These are phyloP conservation scores for Ophiostoma fasciatum DNA, from an alignment of 2,329 filamentous ascomycete genomes.

Conservation along the genomic window DNA sequence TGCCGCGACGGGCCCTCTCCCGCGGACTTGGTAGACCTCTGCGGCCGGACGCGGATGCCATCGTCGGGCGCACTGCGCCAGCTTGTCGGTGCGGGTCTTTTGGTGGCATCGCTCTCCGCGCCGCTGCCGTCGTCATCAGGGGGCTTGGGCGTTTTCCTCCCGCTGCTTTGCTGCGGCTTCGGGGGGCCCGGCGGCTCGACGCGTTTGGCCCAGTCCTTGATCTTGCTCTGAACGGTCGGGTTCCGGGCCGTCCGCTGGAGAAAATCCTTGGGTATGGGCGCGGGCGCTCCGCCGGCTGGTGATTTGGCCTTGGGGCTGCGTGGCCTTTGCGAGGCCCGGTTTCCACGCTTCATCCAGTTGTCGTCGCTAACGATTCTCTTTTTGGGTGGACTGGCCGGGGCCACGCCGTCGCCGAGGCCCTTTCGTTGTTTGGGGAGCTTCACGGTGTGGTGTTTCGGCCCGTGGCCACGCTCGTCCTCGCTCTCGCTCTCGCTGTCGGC, in stretches of 20 bases:
- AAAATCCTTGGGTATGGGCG: slow-evolving; percentile 44
- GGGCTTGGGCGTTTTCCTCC: no score
- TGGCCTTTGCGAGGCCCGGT: slow-evolving; percentile 27
- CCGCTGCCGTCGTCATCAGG: neutral
- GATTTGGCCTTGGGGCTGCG: slow-evolving; percentile 16
- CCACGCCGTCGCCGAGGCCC: slow-evolving; percentile 16
- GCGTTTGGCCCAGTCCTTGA: slow-evolving; percentile 45
- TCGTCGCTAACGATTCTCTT: slow-evolving; percentile 89
- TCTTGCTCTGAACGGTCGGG: slow-evolving; percentile 41
- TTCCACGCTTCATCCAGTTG: slow-evolving; percentile 58
- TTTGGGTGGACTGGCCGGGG: slow-evolving; percentile 51
- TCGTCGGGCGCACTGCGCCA: slow-evolving; percentile 16
- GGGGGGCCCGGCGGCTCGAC: slow-evolving; percentile 32
- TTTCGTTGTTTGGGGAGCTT: slow-evolving; percentile 4
- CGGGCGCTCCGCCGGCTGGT: slow-evolving; percentile 15
- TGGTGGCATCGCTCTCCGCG: slow-evolving; percentile 13
- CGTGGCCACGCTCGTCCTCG: slow-evolving; percentile 7
- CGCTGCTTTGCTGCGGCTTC: slow-evolving; percentile 18
- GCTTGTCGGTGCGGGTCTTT: slow-evolving; percentile 7
- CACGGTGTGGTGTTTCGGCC: slow-evolving; percentile 3
- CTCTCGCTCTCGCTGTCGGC: slow-evolving; percentile 8
- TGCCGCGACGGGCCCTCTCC: neutral
- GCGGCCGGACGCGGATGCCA: slow-evolving; percentile 24
- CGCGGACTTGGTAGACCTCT: slow-evolving; percentile 8
- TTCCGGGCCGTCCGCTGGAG: slow-evolving; percentile 36